phyloP scores from a whole-genome alignment of 192 early-diverging fungal genomes.

The Umbelopsis sp. region DNA sequence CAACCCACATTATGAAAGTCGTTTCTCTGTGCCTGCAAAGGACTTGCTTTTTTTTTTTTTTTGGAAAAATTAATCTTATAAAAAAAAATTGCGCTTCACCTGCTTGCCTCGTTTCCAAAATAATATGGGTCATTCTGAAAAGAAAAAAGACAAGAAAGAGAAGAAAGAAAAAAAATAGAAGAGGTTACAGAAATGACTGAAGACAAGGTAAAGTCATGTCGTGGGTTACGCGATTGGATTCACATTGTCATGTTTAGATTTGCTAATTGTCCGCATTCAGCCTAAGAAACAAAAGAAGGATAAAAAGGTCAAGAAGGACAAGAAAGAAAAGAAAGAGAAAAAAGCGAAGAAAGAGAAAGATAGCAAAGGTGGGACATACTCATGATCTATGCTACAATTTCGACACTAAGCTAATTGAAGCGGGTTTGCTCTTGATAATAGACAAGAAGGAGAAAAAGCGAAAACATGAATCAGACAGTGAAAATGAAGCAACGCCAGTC shows the following conservation, averaged over 20 bases:
- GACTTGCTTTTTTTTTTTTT: background rate
- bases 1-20: background rate
- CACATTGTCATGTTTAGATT: background rate
- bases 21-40: background rate
- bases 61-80: background rate
- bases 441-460: slow-evolving; percentile 30
- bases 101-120: background rate
- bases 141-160: slow-evolving; percentile 38
- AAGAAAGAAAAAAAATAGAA: slow-evolving; percentile 35
- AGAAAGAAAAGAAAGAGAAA: slow-evolving; percentile 32
- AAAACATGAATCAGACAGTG: slow-evolving; percentile 26
- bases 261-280: background rate
- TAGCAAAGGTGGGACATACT: slow-evolving; percentile 28
- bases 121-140: slow-evolving; percentile 31
- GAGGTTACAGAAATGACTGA: slow-evolving; percentile 20
- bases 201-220: background rate
- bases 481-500: background rate
- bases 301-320: slow-evolving; percentile 25
- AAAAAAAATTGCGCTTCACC: no score
- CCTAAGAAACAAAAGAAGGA: slow-evolving; percentile 28
- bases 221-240: background rate
- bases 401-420: background rate
- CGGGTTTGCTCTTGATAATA: background rate
- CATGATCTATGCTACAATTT: background rate
- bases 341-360: slow-evolving; percentile 40